A percentile compares a stretch with the other conserved stretches of the same genome.
These are phyloP conservation scores for Chlorella sp. DNA, from an alignment of 139 green algal genomes.

Conservation along the genomic window DNA sequence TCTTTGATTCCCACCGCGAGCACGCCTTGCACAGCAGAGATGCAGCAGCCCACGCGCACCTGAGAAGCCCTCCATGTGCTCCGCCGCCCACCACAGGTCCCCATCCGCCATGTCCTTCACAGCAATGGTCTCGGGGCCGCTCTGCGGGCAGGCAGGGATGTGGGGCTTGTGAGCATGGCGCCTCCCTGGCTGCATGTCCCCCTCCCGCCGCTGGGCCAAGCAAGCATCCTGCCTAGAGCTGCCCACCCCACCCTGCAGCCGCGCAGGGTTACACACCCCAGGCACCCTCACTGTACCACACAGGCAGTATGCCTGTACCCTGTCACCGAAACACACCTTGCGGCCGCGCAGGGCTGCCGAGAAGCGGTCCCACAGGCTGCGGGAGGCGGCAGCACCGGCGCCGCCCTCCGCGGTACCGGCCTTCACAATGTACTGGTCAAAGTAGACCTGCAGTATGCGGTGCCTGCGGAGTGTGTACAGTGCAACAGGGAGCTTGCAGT, in stretches of 20 bases:
- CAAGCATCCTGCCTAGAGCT: too few species aligned
- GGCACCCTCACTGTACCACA: too few species aligned
- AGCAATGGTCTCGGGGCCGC: slow-evolving; percentile 67
- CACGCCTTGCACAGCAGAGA: too few species aligned
- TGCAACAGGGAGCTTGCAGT: not conserved
- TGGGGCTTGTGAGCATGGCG: too few species aligned
- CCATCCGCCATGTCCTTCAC: slow-evolving; percentile 53
- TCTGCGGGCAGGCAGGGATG: too few species aligned
- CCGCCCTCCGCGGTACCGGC: slow-evolving; percentile 69
- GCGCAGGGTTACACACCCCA: too few species aligned
- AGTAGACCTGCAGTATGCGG: slow-evolving; percentile 88
- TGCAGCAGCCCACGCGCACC: slow-evolving; percentile 35
- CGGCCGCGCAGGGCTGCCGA: slow-evolving; percentile 56
- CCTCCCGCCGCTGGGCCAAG: too few species aligned
- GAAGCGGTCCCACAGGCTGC: slow-evolving; percentile 36
- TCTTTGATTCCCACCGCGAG: too few species aligned
- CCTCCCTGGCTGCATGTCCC: too few species aligned
- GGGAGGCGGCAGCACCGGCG: slow-evolving; percentile 47
- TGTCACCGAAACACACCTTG: too few species aligned
- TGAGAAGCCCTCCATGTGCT: slow-evolving; percentile 90
- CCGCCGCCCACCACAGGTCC: slow-evolving; percentile 72
- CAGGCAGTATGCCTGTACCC: too few species aligned
- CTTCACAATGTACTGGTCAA: slow-evolving; percentile 89
- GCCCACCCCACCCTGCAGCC: too few species aligned
- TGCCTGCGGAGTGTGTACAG: not conserved